Conservation (phyloP, 225 moss, liverwort and hornwort genomes). For the Pleurozium schreberi region DNA sequence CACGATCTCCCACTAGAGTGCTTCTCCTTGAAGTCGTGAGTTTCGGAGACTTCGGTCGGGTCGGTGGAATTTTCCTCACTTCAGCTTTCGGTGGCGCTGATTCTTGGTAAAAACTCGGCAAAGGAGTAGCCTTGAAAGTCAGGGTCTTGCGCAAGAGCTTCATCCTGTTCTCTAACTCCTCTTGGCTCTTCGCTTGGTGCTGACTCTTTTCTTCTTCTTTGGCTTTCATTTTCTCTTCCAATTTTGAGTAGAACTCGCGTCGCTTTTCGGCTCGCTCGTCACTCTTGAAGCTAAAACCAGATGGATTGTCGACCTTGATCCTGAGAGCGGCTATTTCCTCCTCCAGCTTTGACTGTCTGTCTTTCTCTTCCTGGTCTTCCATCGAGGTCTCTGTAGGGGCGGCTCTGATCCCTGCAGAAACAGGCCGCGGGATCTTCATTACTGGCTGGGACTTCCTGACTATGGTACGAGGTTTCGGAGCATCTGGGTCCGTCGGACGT, state of each 20-base stretch:
- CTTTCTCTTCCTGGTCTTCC: conserved; percentile 41
- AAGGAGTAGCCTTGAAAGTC: conserved; percentile 80
- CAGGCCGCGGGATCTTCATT: neutral
- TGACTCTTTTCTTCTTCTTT: conserved; percentile 91
- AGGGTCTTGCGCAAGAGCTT: conserved; percentile 81
- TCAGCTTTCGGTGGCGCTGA: conserved; percentile 70
- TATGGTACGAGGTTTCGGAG: neutral
- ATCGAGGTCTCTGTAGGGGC: conserved; percentile 25
- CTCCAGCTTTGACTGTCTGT: conserved; percentile 17
- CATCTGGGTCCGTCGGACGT: conserved; percentile 42
- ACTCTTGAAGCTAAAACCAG: conserved; percentile 77
- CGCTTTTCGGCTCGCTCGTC: conserved; percentile 84
- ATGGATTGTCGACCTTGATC: conserved; percentile 56
- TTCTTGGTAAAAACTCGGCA: conserved; percentile 90
- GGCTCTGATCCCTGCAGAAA: conserved; percentile 20
- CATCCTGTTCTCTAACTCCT: conserved; percentile 82
- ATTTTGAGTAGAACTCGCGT: conserved; percentile 76
- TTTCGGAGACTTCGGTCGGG: conserved; percentile 75
- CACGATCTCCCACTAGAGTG: conserved; percentile 50
- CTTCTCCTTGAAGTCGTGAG: conserved; percentile 67
- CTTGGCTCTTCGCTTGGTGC: conserved; percentile 78
- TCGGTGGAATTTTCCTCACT: conserved; percentile 81
- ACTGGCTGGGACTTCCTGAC: conserved; percentile 11
- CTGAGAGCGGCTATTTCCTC: conserved; percentile 53
- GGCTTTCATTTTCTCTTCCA: conserved; percentile 71